A percentile compares a stretch with the other conserved stretches of the same genome.
Conservation (phyloP, 768 basidiomycete species). For the Collybiopsis luxurians region DNA sequence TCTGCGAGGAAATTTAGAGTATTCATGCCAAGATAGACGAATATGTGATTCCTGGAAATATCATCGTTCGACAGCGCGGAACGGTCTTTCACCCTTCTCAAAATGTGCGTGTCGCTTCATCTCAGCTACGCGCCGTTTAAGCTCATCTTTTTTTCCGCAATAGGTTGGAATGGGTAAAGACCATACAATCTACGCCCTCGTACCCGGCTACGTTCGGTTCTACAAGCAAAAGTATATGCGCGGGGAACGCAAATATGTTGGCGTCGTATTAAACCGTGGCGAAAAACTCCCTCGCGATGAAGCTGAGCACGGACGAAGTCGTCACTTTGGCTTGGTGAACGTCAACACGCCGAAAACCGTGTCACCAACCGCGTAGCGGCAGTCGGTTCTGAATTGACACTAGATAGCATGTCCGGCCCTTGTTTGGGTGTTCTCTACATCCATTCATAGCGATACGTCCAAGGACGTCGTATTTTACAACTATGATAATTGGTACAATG, state of each 20-base stretch:
- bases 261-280: slow-evolving; percentile 77
- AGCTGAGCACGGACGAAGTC: slow-evolving; percentile 68
- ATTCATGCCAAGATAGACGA: slow-evolving; percentile 57
- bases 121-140: not conserved
- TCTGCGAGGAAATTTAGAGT: slow-evolving; percentile 3
- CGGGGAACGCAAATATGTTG: slow-evolving; percentile 75
- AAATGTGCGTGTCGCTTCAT: slow-evolving; percentile 55
- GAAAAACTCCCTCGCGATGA: slow-evolving; percentile 89
- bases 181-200: slow-evolving; percentile 89
- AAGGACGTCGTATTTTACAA: too few relatives aligned
- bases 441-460: too few relatives aligned
- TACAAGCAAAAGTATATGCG: slow-evolving; percentile 81
- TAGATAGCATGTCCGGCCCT: too few relatives aligned
- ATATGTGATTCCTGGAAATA: slow-evolving; percentile 90
- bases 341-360: slow-evolving; percentile 31
- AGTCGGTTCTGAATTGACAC: not conserved
- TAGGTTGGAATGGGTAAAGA: slow-evolving; percentile 92
- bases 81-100: slow-evolving; percentile 92
- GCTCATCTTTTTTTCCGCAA: slow-evolving; percentile 9
- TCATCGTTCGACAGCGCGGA: slow-evolving; percentile 93
- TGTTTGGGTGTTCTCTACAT: too few relatives aligned
- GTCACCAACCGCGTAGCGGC: not conserved
- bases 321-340: slow-evolving; percentile 79
- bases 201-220: slow-evolving; percentile 92
- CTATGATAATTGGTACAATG: too few relatives aligned